These are phyloP conservation scores for Ceriops decandra DNA, from an alignment of 345 rosid genomes.

Conservation along the genomic window DNA sequence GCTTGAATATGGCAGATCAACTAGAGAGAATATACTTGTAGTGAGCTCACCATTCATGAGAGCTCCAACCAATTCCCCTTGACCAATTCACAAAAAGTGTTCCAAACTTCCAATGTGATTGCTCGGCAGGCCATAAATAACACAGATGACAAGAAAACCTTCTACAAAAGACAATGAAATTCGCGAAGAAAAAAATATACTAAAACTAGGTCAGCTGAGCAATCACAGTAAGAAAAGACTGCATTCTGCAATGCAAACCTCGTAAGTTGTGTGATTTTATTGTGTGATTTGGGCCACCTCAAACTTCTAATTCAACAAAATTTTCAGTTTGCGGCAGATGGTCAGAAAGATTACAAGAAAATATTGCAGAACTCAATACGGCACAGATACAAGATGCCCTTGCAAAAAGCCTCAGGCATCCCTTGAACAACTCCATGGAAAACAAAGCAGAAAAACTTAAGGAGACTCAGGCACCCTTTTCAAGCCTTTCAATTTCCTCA, in stretches of 20 bases:
- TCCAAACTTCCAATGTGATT: no score
- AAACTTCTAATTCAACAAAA: neutral
- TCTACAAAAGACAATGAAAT: neutral
- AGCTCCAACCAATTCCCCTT: no score
- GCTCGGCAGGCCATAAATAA: no score
- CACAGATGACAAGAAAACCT: neutral
- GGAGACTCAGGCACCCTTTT: constrained; percentile 30
- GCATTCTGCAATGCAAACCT: neutral
- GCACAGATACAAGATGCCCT: constrained; percentile 2
- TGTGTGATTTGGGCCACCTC: neutral
- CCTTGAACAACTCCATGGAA: constrained; percentile 2
- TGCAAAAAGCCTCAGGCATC: constrained; percentile 15
- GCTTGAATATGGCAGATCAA: no score
- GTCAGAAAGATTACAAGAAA: neutral
- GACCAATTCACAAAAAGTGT: constrained; percentile 5
- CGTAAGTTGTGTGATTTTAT: constrained; percentile 8
- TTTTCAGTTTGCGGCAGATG: neutral
- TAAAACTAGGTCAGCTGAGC: neutral
- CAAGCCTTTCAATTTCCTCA: constrained; percentile 66
- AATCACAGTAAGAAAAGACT: constrained; percentile 3
- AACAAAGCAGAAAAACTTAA: constrained; percentile 5
- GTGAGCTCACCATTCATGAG: no score
- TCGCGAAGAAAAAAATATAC: neutral
- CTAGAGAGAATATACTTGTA: no score
- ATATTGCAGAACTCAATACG: constrained; percentile 14